Evolutionary conservation across 108 stramenopile species (phyloP).

Genomic region (Cylindrotheca closterium): DNA sequence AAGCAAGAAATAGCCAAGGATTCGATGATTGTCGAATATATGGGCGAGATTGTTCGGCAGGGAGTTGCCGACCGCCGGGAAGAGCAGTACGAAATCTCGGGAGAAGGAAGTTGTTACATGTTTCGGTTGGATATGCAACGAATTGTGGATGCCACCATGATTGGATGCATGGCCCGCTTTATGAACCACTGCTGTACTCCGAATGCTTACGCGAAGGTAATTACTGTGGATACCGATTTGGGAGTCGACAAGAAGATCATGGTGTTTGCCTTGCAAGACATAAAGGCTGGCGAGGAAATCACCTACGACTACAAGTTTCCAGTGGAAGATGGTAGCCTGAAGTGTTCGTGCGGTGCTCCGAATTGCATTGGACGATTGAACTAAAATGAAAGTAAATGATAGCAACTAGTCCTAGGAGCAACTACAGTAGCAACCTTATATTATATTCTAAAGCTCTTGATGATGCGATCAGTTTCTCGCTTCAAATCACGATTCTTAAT

Average conservation of each 20-base stretch:
- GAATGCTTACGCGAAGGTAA: slow-evolving; percentile 89
- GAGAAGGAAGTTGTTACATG: slow-evolving; percentile 90
- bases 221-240: slow-evolving; percentile 54
- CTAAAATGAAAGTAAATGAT: slow-evolving; percentile 15
- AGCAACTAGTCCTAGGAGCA: background rate
- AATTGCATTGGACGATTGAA: slow-evolving; percentile 80
- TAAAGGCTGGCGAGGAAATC: slow-evolving; percentile 87
- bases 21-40: slow-evolving; percentile 75
- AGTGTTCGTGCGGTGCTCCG: slow-evolving; percentile 75
- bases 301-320: slow-evolving; percentile 95
- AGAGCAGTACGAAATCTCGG: slow-evolving; percentile 76
- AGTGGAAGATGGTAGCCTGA: slow-evolving; percentile 73
- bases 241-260: slow-evolving; percentile 79
- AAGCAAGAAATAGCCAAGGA: slow-evolving; percentile 69
- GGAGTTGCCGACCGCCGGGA: slow-evolving; percentile 81
- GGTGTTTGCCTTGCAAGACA: slow-evolving; percentile 81
- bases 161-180: slow-evolving; percentile 89
- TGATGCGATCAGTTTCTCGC: slow-evolving; percentile 67
- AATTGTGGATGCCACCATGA: slow-evolving; percentile 90
- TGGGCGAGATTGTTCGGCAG: slow-evolving; percentile 71
- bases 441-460: slow-evolving; percentile 64
- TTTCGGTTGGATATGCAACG: slow-evolving; percentile 80
- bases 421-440: background rate
- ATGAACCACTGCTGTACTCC: slow-evolving; percentile 93
- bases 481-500: slow-evolving; percentile 79